A percentile compares a stretch with the other conserved stretches of the same genome.
Conservation (phyloP, 768 basidiomycete genomes). For the Suillus plorans region DNA sequence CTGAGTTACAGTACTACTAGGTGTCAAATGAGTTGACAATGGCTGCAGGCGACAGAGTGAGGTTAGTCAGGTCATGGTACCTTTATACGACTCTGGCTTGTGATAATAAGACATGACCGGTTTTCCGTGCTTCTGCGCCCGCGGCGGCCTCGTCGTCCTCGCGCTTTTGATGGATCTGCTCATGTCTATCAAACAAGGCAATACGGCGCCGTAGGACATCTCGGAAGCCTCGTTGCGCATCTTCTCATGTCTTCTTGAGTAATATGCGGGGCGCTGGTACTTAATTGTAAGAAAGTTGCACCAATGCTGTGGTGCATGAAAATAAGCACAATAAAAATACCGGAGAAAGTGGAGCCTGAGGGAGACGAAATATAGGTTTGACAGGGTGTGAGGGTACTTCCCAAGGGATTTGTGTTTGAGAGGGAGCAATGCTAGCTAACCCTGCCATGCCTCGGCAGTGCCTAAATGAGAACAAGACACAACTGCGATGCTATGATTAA, state of each 20-base stretch:
- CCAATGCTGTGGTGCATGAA: not conserved
- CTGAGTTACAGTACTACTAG: not conserved
- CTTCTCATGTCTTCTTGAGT: slow-evolving; percentile 1
- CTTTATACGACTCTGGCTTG: not conserved
- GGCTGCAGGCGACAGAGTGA: not conserved
- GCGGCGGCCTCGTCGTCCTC: not conserved
- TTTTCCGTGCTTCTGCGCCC: not conserved
- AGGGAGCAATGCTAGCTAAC: not conserved
- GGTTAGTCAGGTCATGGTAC: not conserved
- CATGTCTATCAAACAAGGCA: not conserved
- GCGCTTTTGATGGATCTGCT: not conserved
- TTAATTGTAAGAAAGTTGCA: not conserved
- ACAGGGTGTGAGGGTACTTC: slow-evolving; percentile 1
- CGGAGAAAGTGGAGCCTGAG: too few relatives aligned
- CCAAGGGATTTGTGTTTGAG: not conserved
- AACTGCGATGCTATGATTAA: slow-evolving; percentile 1
- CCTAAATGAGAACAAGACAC: not conserved
- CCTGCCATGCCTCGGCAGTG: not conserved
- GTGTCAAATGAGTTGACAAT: not conserved
- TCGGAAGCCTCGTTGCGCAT: not conserved
- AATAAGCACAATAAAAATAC: not conserved
- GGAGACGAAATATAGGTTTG: not conserved
- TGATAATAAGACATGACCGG: not conserved
- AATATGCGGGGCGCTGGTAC: not conserved
- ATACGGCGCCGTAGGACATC: not conserved